phyloP scores from a whole-genome alignment of 164 flowering plant species.

The Piper betle region DNA sequence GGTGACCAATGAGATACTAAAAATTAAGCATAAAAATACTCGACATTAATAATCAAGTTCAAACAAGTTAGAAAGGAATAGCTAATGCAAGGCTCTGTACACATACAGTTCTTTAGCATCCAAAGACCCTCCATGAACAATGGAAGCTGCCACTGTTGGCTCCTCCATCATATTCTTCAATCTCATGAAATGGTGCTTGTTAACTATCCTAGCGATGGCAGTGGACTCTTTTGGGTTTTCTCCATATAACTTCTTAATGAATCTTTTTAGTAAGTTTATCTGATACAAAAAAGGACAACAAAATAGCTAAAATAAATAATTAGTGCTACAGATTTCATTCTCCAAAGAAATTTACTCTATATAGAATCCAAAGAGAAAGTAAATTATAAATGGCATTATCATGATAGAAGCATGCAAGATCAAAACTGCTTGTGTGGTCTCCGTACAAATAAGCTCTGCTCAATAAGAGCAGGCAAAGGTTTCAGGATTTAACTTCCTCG shows the following conservation, averaged over 20 bases:
- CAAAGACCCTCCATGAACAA: slow-evolving; percentile 63
- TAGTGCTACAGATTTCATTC: background rate
- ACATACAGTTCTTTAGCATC: slow-evolving; percentile 56
- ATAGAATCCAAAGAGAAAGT: background rate
- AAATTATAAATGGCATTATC: background rate
- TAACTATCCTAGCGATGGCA: slow-evolving; percentile 42
- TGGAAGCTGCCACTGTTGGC: slow-evolving; percentile 43
- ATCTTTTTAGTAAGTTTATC: slow-evolving; percentile 44
- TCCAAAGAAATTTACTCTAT: too few relatives aligned
- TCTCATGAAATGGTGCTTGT: slow-evolving; percentile 42
- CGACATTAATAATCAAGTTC: background rate
- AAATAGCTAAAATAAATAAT: background rate
- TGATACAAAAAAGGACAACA: slow-evolving; percentile 11
- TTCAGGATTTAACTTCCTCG: too few relatives aligned
- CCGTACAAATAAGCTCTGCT: too few relatives aligned
- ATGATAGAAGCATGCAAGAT: too few relatives aligned
- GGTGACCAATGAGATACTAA: too few relatives aligned
- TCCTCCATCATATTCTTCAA: slow-evolving; percentile 40
- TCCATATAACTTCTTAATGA: slow-evolving; percentile 40
- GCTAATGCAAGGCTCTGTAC: background rate
- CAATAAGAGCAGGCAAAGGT: too few relatives aligned
- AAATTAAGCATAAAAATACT: background rate
- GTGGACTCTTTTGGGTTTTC: slow-evolving; percentile 28
- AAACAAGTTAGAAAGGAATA: background rate
- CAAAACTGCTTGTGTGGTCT: too few relatives aligned